Conservation (phyloP, 2,329 filamentous ascomycete species). For the Madurella mycetomatis region DNA sequence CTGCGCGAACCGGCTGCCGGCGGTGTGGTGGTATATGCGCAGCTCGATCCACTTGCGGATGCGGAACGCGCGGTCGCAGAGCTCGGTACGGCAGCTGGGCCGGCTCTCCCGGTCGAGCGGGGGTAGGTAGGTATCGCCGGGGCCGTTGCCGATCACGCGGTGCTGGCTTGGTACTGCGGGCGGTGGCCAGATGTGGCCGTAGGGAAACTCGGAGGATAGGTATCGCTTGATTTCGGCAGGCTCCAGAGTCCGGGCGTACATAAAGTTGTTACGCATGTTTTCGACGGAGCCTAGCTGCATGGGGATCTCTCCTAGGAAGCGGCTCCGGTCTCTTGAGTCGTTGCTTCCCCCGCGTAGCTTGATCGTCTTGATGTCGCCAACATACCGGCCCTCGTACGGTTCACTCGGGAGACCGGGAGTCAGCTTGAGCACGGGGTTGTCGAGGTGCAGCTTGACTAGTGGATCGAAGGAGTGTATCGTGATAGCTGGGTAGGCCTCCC, state of each 20-base stretch:
- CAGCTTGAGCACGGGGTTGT: slow-evolving; percentile 65
- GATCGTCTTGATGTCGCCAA: neutral
- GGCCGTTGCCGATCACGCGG: slow-evolving; percentile 41
- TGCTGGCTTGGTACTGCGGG: slow-evolving; percentile 59
- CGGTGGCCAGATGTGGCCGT: slow-evolving; percentile 70
- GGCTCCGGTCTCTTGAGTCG: slow-evolving; percentile 23
- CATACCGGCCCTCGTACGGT: neutral
- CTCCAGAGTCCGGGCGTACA: slow-evolving; percentile 48
- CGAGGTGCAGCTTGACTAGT: slow-evolving; percentile 64
- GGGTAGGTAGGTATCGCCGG: slow-evolving; percentile 24
- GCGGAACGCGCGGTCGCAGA: slow-evolving; percentile 67
- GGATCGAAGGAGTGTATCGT: slow-evolving; percentile 72
- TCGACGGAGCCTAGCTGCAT: slow-evolving; percentile 46
- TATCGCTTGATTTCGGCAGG: slow-evolving; percentile 33
- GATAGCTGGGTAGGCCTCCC: slow-evolving; percentile 61
- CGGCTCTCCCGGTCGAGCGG: slow-evolving; percentile 29
- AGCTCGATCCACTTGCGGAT: slow-evolving; percentile 75
- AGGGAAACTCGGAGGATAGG: slow-evolving; percentile 35
- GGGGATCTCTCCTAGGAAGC: slow-evolving; percentile 48
- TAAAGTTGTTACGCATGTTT: slow-evolving; percentile 61
- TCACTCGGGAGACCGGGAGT: slow-evolving; percentile 22
- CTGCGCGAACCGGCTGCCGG: neutral
- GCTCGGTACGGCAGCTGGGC: slow-evolving; percentile 51
- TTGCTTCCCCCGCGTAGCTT: slow-evolving; percentile 20
- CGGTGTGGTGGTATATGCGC: neutral